Evolutionary conservation across 352 stramenopile genomes (phyloP), one percentile per base, ranked within the genome.

Genomic region (Pythium insidiosum): DNA sequence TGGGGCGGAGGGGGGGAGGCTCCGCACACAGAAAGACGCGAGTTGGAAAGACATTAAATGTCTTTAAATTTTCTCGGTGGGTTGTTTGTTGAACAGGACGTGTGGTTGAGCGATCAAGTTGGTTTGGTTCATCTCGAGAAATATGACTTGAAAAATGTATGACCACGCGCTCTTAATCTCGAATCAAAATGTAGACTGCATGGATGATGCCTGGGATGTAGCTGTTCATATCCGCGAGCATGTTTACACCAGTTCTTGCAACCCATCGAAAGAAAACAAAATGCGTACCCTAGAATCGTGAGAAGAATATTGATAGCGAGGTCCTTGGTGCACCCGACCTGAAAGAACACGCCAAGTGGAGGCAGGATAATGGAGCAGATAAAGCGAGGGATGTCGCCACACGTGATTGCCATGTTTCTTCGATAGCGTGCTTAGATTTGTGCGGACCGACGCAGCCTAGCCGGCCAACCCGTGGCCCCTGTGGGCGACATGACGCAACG

Each of bases 191-290:
- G 50, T 80, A 86, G 34, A 86, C 69, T 18, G 73, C 73, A 47
- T 86, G 73, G 47, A 86, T 76, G 44, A 86, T 53, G n/a, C 73
- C 73, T n/a, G 68, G 71, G 12, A 84, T 42, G 58, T 80, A 83
- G 5, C 70, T 84, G 34, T 34, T 16, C 19, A 28, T 31, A 47
- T 13, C 35, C 18, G 15, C n/a, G 33, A 13, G 12, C 1, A 7
- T 23, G 4, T 15, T 28, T 22, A 18, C 21, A 23, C 28, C 16
- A 53, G 20, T 36, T 19, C 6, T 21, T 46, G 18, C 20, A n/a
- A 23, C 48, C 29, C 33, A 43, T 22, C 11, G 15, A n/a, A 10
- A 26, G 18, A 4, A 10, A 37, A 5, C 25, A 15, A 12, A 23
- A 13, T 25, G n/a, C 56, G 9, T 39, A 65, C 56, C 56, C 56